Evolutionary conservation across 306 rosid species (phyloP).

Genomic region (Carpinus fangiana): DNA sequence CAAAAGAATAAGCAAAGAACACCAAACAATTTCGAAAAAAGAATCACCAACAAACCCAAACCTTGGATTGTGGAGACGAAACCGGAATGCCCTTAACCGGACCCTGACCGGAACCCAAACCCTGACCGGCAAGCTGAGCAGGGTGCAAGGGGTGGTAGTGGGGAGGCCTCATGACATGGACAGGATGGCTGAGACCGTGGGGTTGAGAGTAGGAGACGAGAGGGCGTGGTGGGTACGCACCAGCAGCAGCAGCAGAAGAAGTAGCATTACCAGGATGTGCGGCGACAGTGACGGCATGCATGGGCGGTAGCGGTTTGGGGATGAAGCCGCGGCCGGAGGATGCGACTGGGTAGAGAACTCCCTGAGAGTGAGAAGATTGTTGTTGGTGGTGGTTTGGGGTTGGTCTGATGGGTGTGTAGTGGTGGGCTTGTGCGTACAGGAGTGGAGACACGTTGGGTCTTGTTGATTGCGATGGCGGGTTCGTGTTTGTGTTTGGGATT

Average conservation of each 20-base stretch:
- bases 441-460: constrained; percentile 35
- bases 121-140: constrained; percentile 32
- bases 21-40: background rate
- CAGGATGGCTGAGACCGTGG: constrained; percentile 38
- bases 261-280: constrained; percentile 28
- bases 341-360: constrained; percentile 51
- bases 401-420: constrained; percentile 34
- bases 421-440: constrained; percentile 38
- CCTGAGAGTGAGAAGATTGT: constrained; percentile 27
- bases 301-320: constrained; percentile 37
- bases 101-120: constrained; percentile 10
- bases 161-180: constrained; percentile 39
- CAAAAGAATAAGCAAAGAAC: background rate
- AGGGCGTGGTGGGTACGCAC: constrained; percentile 40
- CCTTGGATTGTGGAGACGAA: constrained; percentile 44
- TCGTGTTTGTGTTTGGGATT: background rate
- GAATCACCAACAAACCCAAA: constrained; percentile 12
- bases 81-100: constrained; percentile 41
- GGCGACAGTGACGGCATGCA: constrained; percentile 47
- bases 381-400: constrained; percentile 32
- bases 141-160: constrained; percentile 23
- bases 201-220: constrained; percentile 39
- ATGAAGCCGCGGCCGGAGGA: constrained; percentile 55
- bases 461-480: constrained; percentile 27
- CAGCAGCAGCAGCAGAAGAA: background rate